These are phyloP conservation scores for Podila epicladia DNA, from an alignment of 192 early-diverging fungal genomes.

Conservation along the genomic window DNA sequence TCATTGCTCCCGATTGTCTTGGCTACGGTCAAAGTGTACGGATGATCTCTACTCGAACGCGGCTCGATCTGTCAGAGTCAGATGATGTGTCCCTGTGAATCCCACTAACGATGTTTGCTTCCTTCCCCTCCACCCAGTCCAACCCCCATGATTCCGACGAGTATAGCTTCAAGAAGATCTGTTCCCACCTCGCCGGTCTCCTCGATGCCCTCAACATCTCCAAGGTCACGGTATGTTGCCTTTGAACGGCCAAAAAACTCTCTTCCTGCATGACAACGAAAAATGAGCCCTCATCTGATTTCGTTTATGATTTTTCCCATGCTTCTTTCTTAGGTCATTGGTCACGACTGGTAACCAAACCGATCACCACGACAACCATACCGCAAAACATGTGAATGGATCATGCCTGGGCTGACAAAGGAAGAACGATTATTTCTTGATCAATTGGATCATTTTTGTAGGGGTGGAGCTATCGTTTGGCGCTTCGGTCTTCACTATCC, in stretches of 20 bases:
- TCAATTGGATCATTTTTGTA: background rate
- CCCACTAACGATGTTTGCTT: background rate
- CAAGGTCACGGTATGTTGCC: slow-evolving; percentile 48
- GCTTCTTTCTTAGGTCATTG: slow-evolving; percentile 15
- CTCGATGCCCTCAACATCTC: slow-evolving; percentile 66
- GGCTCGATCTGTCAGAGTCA: background rate
- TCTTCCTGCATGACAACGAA: background rate
- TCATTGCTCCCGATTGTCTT: slow-evolving; percentile 60
- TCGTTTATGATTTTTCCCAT: background rate
- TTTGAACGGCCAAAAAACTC: background rate
- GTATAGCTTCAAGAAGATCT: slow-evolving; percentile 66
- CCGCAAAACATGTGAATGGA: too few species aligned
- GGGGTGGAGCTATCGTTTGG: slow-evolving; percentile 48
- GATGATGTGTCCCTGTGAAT: background rate
- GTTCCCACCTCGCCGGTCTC: slow-evolving; percentile 62
- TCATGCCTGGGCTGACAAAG: background rate
- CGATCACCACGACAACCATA: too few species aligned
- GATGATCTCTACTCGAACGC: background rate
- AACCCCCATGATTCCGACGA: slow-evolving; percentile 48
- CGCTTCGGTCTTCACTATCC: slow-evolving; percentile 42
- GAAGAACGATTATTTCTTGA: background rate
- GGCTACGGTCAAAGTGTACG: slow-evolving; percentile 65
- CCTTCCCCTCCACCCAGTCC: slow-evolving; percentile 2
- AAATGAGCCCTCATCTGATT: too few species aligned
- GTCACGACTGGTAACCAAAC: slow-evolving; percentile 32